These are phyloP conservation scores for Lactarius psammicola DNA, from an alignment of 768 basidiomycete species.

Conservation along the genomic window DNA sequence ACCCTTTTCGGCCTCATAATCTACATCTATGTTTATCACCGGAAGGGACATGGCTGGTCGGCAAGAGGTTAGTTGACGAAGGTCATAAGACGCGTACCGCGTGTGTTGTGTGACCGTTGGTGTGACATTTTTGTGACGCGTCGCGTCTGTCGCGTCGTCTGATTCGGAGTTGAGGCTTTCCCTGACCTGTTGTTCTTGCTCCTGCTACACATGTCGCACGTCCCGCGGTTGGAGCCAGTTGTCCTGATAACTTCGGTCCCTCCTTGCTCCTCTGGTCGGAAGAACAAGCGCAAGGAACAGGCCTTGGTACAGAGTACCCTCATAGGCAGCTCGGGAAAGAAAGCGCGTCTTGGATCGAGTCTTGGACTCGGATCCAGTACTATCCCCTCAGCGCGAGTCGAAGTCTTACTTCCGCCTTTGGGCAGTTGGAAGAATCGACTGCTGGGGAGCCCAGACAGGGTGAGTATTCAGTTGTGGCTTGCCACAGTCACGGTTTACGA, in stretches of 20 bases:
- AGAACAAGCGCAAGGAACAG: constrained; percentile 27
- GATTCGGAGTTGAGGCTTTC: constrained; percentile 29
- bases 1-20: constrained; percentile 77
- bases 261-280: not conserved
- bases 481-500: constrained; percentile 34
- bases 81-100: constrained; percentile 24
- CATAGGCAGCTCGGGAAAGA: constrained; percentile 36
- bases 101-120: not conserved
- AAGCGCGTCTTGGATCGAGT: not conserved
- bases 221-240: constrained; percentile 1
- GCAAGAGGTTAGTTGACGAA: constrained; percentile 22
- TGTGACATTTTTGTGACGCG: constrained; percentile 6
- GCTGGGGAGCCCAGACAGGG: not conserved
- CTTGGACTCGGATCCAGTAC: not conserved
- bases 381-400: constrained; percentile 11
- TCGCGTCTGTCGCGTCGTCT: too few relatives aligned
- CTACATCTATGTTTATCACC: constrained; percentile 55
- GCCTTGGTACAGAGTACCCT: not conserved
- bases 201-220: not conserved
- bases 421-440: constrained; percentile 23
- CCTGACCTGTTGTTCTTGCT: not conserved
- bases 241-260: constrained; percentile 8
- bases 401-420: constrained; percentile 18
- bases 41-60: constrained; percentile 60
- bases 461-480: not conserved